phyloP scores from a whole-genome alignment of 805 yeast species.

The Ogataea philodendri region DNA sequence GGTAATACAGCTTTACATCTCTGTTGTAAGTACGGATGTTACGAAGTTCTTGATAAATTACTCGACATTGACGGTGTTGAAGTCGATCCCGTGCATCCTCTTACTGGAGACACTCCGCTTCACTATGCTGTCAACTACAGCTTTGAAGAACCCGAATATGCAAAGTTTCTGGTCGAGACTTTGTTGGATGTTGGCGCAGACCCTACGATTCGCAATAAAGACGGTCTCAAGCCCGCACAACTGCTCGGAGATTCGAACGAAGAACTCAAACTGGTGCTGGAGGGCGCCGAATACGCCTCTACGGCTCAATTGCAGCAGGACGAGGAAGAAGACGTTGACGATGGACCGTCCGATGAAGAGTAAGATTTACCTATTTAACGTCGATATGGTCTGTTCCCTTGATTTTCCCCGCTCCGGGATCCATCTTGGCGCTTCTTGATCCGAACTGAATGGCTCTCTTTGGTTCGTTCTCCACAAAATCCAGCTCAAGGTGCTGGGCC shows the following conservation, averaged over 20 bases:
- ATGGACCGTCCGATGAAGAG: constrained; percentile 30
- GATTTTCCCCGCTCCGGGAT: constrained; percentile 67
- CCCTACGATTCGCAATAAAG: constrained; percentile 57
- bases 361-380: constrained; percentile 7
- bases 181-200: constrained; percentile 91
- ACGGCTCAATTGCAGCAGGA: constrained; percentile 38
- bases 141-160: constrained; percentile 80
- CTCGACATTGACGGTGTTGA: constrained; percentile 90
- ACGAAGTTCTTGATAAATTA: constrained; percentile 78
- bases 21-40: constrained; percentile 77
- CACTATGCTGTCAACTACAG: constrained; percentile 82
- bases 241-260: constrained; percentile 52
- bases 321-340: constrained; percentile 38
- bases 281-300: constrained; percentile 80
- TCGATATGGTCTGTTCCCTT: constrained; percentile 63
- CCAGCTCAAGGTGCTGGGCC: constrained; percentile 45
- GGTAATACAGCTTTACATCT: constrained; percentile 82
- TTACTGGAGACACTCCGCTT: constrained; percentile 84
- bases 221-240: constrained; percentile 74
- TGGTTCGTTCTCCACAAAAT: constrained; percentile 64
- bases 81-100: constrained; percentile 71
- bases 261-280: constrained; percentile 59
- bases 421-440: constrained; percentile 91
- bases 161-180: constrained; percentile 71
- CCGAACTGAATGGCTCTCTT: constrained; percentile 98